phyloP scores from a whole-genome alignment of 2,329 filamentous ascomycete genomes.

The Corniculantispora saksenae region DNA sequence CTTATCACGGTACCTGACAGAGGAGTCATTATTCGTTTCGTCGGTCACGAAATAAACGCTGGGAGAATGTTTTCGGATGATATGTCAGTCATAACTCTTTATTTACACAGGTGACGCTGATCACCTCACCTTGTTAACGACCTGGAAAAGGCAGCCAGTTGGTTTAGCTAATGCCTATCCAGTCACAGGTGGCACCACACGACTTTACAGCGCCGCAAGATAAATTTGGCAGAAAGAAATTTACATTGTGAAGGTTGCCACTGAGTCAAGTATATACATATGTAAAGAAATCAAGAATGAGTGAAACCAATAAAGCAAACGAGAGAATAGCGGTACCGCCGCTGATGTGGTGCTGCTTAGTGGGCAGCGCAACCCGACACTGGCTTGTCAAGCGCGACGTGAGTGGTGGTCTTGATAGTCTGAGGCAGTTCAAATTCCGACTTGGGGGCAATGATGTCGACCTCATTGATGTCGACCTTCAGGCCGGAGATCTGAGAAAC shows the following conservation, averaged over 20 bases:
- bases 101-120: too few species aligned
- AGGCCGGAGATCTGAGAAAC: neutral
- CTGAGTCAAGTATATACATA: neutral
- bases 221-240: neutral
- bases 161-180: too few species aligned
- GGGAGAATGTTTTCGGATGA: too few species aligned
- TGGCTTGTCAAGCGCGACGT: neutral
- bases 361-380: neutral
- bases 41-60: too few species aligned
- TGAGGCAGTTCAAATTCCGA: neutral
- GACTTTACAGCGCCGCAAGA: neutral
- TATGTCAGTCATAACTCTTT: neutral
- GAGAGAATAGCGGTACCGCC: neutral
- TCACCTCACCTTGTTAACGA: too few species aligned
- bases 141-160: too few species aligned
- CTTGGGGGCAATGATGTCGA: neutral
- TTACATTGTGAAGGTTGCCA: neutral
- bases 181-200: too few species aligned
- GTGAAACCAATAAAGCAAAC: neutral
- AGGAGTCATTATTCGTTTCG: too few species aligned
- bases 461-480: neutral
- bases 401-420: neutral
- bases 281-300: neutral
- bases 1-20: neutral
- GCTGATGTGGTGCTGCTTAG: neutral